These are phyloP conservation scores for Corymbia citriodora DNA, from an alignment of 441 rosid genomes.

Conservation along the genomic window DNA sequence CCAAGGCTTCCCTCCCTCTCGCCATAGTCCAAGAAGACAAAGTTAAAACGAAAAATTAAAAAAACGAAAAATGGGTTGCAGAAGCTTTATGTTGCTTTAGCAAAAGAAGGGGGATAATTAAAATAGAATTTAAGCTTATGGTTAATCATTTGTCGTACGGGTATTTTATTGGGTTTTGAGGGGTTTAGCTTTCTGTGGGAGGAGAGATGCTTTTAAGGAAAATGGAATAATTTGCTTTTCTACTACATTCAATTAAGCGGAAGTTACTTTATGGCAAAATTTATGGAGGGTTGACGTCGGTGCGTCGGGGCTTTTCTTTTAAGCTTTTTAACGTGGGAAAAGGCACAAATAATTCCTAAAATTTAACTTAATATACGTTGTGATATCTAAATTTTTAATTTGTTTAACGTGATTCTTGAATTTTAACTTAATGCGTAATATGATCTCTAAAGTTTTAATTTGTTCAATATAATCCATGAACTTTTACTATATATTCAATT, in stretches of 20 bases:
- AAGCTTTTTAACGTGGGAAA: neutral
- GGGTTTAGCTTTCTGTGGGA: slow-evolving; percentile 19
- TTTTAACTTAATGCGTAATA: rapidly evolving
- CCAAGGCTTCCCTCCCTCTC: slow-evolving; percentile 3
- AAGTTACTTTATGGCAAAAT: too few relatives aligned
- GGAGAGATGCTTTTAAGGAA: slow-evolving; percentile 34
- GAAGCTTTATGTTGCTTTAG: slow-evolving; percentile 12
- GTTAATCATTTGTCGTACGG: neutral
- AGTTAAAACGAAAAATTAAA: neutral
- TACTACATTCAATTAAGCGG: too few relatives aligned
- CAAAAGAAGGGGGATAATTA: neutral
- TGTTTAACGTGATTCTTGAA: rapidly evolving
- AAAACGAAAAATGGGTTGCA: neutral
- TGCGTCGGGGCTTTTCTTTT: neutral
- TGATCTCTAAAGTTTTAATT: rapidly evolving
- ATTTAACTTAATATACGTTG: rapidly evolving
- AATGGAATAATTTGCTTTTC: slow-evolving; percentile 13
- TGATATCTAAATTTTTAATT: rapidly evolving
- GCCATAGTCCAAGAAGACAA: neutral
- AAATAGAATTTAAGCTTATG: neutral
- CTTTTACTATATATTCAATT: rapidly evolving
- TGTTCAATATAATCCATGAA: rapidly evolving
- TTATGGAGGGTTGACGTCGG: neutral
- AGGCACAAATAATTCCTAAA: too few relatives aligned
- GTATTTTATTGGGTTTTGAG: slow-evolving; percentile 3